Conservation (phyloP, 331 rosid genomes). For the Pyracantha coccinea region DNA sequence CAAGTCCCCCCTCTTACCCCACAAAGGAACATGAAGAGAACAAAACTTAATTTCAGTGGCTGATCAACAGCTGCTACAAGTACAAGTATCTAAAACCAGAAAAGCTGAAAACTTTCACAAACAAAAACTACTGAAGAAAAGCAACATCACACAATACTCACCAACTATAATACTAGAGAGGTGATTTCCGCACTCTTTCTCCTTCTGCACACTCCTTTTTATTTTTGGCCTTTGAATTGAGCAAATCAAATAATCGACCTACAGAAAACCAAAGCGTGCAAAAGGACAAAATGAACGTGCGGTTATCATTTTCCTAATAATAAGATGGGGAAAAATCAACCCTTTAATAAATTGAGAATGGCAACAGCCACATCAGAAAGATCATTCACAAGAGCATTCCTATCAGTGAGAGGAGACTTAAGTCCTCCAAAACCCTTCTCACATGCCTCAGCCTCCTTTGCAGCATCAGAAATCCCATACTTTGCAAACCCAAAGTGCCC, state of each 20-base stretch:
- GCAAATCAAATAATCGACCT: background rate
- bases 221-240: background rate
- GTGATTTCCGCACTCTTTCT: background rate
- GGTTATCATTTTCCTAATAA: background rate
- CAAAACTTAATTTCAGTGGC: background rate
- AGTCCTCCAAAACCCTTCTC: constrained; percentile 42
- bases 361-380: constrained; percentile 56
- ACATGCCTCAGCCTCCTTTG: constrained; percentile 50
- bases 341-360: constrained; percentile 39
- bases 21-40: background rate
- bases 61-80: background rate
- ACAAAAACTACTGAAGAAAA: constrained; percentile 4
- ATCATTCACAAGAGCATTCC: constrained; percentile 39
- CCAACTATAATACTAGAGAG: background rate
- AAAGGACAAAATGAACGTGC: background rate
- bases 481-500: constrained; percentile 59
- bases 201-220: no score
- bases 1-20: background rate
- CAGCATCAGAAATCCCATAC: constrained; percentile 52
- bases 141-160: background rate
- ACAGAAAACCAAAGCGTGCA: no score
- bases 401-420: constrained; percentile 37
- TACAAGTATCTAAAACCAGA: background rate
- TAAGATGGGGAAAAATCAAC: constrained; percentile 16
- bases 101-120: no score